phyloP scores from a whole-genome alignment of 2,329 filamentous ascomycete genomes.

The Leptodontidium sp. region DNA sequence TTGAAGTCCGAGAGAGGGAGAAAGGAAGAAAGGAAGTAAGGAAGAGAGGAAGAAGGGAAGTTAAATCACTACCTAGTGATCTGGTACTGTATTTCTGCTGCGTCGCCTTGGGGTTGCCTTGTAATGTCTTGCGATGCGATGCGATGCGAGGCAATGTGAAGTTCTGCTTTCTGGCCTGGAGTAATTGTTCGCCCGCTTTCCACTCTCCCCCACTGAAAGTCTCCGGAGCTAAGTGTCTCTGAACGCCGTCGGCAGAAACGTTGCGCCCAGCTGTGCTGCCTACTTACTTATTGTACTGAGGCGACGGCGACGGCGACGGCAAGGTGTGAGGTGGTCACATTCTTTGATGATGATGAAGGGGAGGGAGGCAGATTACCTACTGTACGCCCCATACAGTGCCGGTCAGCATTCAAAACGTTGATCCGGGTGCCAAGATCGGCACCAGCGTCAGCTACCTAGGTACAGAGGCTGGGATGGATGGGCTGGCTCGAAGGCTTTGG shows the following conservation, averaged over 20 bases:
- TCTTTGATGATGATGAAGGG: too few relatives aligned
- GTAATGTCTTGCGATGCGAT: background rate
- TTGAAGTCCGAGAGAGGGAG: background rate
- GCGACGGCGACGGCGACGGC: too few relatives aligned
- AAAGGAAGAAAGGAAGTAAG: background rate
- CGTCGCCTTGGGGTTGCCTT: too few relatives aligned
- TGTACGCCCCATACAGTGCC: background rate
- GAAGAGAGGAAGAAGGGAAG: background rate
- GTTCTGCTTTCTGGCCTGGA: background rate
- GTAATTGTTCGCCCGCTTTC: conserved; percentile 14
- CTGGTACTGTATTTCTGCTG: background rate
- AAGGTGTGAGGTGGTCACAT: too few relatives aligned
- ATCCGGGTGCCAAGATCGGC: background rate
- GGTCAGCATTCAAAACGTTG: conserved; percentile 1
- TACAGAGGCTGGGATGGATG: too few relatives aligned
- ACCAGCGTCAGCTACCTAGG: background rate
- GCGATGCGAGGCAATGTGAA: too few relatives aligned
- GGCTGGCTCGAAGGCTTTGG: too few relatives aligned
- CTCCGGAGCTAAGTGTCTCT: background rate
- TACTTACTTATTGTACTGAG: too few relatives aligned
- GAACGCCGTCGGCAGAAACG: background rate
- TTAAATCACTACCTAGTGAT: background rate
- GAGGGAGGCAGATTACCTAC: background rate
- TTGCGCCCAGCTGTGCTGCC: background rate
- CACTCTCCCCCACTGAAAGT: background rate